Base-by-base conservation (phyloP, 208 protist species). In the Wallacemonas sp. region DNA sequence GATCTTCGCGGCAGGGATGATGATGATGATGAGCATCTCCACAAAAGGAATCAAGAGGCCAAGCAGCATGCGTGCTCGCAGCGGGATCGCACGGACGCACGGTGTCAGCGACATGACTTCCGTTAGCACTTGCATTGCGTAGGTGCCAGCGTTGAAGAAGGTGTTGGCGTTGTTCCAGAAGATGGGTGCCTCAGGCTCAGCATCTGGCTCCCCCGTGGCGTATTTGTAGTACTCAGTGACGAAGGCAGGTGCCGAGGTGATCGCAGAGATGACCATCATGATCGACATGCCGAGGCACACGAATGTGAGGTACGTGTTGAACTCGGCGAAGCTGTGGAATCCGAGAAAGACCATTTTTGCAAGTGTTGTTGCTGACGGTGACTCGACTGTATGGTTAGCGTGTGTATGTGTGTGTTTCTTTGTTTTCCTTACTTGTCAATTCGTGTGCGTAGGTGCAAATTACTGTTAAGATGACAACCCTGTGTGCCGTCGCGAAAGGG, bases 231-330 rank as follows among this genome's bases (percentile, higher is more conserved):
- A 94, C 9, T 83, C 63, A 30, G 60, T 73, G 45, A 95, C 78
- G 67, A 94, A 97, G 17, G 68, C 48, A 3, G 79, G 86, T 1
- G 88, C 87, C n/a, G 84, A 85, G 17, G 91, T 93, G 39, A 97
- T 84, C 26, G 85, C 75, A 45, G 88, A 94, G 46, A 85, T 71
- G 22, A 91, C 85, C 77, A 97, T 89, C 73, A 97, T 78, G 52
- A 89, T 84, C 29, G 87, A 93, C 61, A 91, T 79, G 60, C 93
- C 93, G 12, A 93, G 73, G 32, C 94, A 64, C 24, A 94, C 67
- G 30, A 96, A 89, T 42, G 89, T 91, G 9, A 87, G 33, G 63
- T 86, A 97, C 38, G 85, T 79, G 63, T 86, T 74, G 52, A 85
- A 80, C 72, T 89, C 86, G 27, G 76, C 73, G 17, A 74, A 71